Percentiles rank a stretch among this genome's conserved stretches.
Evolutionary conservation across 1,284 basidiomycete genomes (phyloP).

Genomic region (Leucoagaricus sp.): DNA sequence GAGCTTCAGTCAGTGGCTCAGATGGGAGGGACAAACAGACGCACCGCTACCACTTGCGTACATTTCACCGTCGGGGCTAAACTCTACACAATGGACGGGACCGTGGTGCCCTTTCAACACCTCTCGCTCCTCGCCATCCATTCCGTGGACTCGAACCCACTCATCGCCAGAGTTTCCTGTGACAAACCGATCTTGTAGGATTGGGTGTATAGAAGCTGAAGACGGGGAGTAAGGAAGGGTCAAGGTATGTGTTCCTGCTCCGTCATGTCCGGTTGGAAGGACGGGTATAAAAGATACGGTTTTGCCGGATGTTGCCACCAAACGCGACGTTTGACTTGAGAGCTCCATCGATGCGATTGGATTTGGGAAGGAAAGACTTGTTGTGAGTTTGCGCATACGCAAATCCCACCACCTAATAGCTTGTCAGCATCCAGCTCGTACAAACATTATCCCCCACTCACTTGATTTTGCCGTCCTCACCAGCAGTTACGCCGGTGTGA

Average conservation of each 20-base stretch:
- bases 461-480: conserved; percentile 92
- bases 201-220: conserved; percentile 91
- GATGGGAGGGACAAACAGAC: conserved; percentile 31
- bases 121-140: conserved; percentile 88
- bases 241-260: conserved; percentile 61
- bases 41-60: conserved; percentile 94
- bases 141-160: conserved; percentile 94
- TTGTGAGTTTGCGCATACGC: conserved; percentile 72
- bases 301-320: conserved; percentile 91
- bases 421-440: neutral
- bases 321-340: conserved; percentile 79
- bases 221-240: conserved; percentile 84
- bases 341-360: conserved; percentile 95
- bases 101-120: conserved; percentile 98
- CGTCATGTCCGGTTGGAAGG: conserved; percentile 53
- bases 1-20: conserved; percentile 13
- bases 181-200: conserved; percentile 86
- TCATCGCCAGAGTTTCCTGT: conserved; percentile 91
- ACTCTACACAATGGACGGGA: conserved; percentile 92
- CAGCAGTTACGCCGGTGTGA: conserved; percentile 84
- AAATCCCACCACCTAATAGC: conserved; percentile 92
- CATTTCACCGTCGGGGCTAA: conserved; percentile 97
- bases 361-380: conserved; percentile 72
- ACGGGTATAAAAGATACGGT: conserved; percentile 87
- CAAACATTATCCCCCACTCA: conserved; percentile 40